Evolutionary conservation across 805 yeast genomes (phyloP).

Genomic region (Candida parachauliodes): DNA sequence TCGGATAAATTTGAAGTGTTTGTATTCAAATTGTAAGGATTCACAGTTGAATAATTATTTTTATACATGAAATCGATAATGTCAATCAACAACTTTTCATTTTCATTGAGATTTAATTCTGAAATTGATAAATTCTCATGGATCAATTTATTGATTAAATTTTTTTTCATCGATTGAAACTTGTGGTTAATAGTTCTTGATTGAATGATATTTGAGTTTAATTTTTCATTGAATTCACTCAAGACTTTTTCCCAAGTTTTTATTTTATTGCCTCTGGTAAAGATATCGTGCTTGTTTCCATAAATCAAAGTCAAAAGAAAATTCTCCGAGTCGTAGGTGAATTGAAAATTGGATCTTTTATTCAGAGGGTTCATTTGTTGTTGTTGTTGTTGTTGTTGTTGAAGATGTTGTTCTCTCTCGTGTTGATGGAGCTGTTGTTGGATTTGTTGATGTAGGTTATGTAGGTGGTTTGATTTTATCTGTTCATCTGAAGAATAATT

Average conservation of each 20-base stretch:
- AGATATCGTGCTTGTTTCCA: slow-evolving; percentile 18
- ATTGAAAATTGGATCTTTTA: slow-evolving; percentile 17
- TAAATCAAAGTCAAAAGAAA: slow-evolving; percentile 16
- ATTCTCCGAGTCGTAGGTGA: slow-evolving; percentile 24
- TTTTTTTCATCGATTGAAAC: slow-evolving; percentile 18
- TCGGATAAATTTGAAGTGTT: neutral
- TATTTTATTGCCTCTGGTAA: slow-evolving; percentile 24
- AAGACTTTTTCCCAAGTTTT: slow-evolving; percentile 25
- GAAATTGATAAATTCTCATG: slow-evolving; percentile 6
- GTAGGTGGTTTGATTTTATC: slow-evolving; percentile 1
- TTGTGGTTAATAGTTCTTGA: slow-evolving; percentile 24
- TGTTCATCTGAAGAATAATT: neutral
- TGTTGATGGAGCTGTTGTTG: neutral
- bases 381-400: neutral
- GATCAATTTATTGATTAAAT: slow-evolving; percentile 16
- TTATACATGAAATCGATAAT: slow-evolving; percentile 10
- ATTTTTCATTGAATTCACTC: slow-evolving; percentile 17
- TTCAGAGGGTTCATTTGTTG: slow-evolving; percentile 4
- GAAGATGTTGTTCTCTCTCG: neutral
- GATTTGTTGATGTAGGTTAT: neutral
- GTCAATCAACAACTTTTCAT: slow-evolving; percentile 16
- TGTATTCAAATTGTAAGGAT: slow-evolving; percentile 3
- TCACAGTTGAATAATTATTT: slow-evolving; percentile 2
- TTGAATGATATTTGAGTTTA: slow-evolving; percentile 19
- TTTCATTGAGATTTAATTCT: slow-evolving; percentile 17